Conservation (phyloP, 106 monocot genomes). For the Acanthochlamys bracteata region DNA sequence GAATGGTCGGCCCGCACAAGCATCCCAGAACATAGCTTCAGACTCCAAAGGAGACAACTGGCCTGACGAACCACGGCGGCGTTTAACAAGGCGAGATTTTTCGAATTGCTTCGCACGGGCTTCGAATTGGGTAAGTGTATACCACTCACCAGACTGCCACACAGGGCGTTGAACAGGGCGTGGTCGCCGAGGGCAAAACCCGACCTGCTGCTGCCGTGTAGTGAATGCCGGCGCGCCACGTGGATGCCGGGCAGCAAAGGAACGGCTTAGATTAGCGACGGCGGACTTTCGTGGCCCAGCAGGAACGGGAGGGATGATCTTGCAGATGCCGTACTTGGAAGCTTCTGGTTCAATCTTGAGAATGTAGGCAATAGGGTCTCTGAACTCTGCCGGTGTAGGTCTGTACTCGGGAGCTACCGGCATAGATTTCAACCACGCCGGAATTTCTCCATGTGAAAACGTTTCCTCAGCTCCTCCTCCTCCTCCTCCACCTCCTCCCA, state of each 20-base stretch:
- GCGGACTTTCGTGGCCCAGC: constrained; percentile 52
- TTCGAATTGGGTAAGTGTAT: constrained; percentile 75
- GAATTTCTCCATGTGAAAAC: constrained; percentile 16
- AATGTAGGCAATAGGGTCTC: constrained; percentile 81
- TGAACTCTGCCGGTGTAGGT: constrained; percentile 68
- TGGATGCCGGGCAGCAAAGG: constrained; percentile 39
- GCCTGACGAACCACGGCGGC: constrained; percentile 8
- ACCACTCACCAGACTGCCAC: constrained; percentile 66
- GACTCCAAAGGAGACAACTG: constrained; percentile 47
- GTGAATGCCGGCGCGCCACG: constrained; percentile 42
- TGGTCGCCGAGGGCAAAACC: constrained; percentile 77
- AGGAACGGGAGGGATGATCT: constrained; percentile 76
- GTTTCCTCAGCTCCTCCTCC: not conserved
- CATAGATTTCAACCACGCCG: constrained; percentile 61
- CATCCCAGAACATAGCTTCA: constrained; percentile 74
- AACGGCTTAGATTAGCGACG: constrained; percentile 49
- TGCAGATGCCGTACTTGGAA: constrained; percentile 75
- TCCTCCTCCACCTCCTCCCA: not conserved
- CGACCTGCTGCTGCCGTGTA: constrained; percentile 91
- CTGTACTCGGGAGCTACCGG: constrained; percentile 75
- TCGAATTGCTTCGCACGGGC: constrained; percentile 59
- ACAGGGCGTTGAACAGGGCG: constrained; percentile 79
- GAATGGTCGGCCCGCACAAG: constrained; percentile 51
- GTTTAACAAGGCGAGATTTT: constrained; percentile 23
- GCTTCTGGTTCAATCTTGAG: constrained; percentile 72